phyloP scores from a whole-genome alignment of 1,139 yeast species.

The Zygoascus hellenicus region DNA sequence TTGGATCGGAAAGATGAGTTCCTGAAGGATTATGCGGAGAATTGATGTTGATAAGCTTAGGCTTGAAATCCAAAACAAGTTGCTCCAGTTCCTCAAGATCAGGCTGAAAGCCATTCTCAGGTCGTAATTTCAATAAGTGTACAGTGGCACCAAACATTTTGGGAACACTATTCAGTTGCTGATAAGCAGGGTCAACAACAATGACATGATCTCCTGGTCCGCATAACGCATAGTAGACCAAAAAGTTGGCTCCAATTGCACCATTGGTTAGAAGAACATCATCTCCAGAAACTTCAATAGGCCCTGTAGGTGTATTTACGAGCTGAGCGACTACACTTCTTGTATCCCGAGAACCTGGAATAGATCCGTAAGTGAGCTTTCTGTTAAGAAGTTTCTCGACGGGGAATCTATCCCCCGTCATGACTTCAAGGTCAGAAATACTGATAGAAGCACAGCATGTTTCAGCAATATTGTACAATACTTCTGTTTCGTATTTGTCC shows the following conservation, averaged over 20 bases:
- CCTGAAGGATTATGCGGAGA: constrained; percentile 58
- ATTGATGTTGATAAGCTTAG: constrained; percentile 46
- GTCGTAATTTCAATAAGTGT: constrained; percentile 34
- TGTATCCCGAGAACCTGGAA: constrained; percentile 43
- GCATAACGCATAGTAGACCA: constrained; percentile 44
- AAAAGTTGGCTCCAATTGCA: constrained; percentile 54
- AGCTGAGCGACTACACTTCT: constrained; percentile 36
- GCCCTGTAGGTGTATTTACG: constrained; percentile 33
- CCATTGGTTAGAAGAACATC: constrained; percentile 50
- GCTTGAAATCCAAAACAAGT: constrained; percentile 34
- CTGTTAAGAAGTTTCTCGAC: constrained; percentile 19
- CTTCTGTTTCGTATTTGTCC: constrained; percentile 45
- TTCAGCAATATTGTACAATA: constrained; percentile 46
- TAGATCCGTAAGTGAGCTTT: constrained; percentile 45
- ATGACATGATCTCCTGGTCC: constrained; percentile 47
- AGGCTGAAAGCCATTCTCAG: constrained; percentile 37
- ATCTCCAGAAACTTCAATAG: constrained; percentile 26
- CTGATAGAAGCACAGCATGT: constrained; percentile 48
- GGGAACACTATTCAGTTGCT: constrained; percentile 49
- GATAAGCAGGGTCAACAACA: constrained; percentile 49
- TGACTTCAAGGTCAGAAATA: constrained; percentile 36
- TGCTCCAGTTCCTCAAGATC: constrained; percentile 34
- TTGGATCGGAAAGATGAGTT: constrained; percentile 38
- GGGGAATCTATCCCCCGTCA: constrained; percentile 31
- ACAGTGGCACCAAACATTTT: constrained; percentile 45